These are phyloP conservation scores for Nothomitra cinnamomea DNA, from an alignment of 2,329 filamentous ascomycete species.

Conservation along the genomic window DNA sequence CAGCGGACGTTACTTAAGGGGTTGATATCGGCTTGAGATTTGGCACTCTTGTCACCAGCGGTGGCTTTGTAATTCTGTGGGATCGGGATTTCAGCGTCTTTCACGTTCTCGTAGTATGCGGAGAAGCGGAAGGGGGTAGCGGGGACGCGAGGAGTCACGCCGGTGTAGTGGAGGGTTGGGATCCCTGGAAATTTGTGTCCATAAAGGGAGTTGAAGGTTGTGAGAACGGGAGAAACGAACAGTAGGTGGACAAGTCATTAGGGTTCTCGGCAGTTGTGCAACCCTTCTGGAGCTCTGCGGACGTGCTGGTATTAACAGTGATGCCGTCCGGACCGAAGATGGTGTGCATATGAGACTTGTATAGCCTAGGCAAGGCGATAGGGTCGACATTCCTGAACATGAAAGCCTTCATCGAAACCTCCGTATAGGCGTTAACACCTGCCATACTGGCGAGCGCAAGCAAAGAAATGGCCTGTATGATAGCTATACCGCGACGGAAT, in stretches of 20 bases:
- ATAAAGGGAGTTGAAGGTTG: constrained; percentile 13
- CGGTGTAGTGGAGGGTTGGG: constrained; percentile 10
- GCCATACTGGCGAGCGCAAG: too few relatives aligned
- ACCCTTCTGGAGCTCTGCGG: constrained; percentile 22
- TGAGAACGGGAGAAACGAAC: constrained; percentile 17
- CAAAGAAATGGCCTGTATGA: too few relatives aligned
- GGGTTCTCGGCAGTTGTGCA: constrained; percentile 30
- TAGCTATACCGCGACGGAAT: too few relatives aligned
- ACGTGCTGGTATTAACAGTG: constrained; percentile 22
- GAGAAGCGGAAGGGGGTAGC: constrained; percentile 24
- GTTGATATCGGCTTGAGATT: constrained; percentile 18
- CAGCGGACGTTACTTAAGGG: constrained; percentile 18
- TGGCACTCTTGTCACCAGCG: constrained; percentile 24
- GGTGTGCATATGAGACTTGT: constrained; percentile 27
- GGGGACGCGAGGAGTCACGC: constrained; percentile 19
- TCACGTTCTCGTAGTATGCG: constrained; percentile 28
- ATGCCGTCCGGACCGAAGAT: constrained; percentile 29
- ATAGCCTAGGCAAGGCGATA: constrained; percentile 25
- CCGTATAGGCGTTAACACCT: too few relatives aligned
- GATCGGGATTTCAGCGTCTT: constrained; percentile 27
- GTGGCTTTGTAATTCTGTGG: constrained; percentile 27
- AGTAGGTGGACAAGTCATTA: constrained; percentile 31
- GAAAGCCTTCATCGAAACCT: constrained; percentile 25
- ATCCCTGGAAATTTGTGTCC: too few relatives aligned
- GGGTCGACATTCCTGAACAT: constrained; percentile 31